Evolutionary conservation across 768 basidiomycete species (phyloP).

Genomic region (Arthromyces matolae): DNA sequence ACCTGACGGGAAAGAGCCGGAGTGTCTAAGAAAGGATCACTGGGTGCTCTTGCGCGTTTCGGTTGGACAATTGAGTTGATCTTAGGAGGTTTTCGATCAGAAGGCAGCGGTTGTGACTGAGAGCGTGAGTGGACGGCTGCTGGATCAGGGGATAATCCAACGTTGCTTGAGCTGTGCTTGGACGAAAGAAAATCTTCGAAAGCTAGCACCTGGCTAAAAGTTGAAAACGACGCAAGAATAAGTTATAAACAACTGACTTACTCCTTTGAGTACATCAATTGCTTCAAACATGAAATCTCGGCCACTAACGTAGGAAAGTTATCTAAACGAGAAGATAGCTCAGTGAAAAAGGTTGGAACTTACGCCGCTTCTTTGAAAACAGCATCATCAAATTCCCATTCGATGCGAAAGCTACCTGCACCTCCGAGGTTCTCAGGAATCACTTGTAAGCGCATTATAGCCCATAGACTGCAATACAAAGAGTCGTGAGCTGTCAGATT

Average conservation of each 20-base stretch:
- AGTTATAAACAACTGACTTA: constrained; percentile 38
- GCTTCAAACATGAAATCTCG: constrained; percentile 95
- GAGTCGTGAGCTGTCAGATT: background rate
- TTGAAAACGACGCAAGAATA: constrained; percentile 10
- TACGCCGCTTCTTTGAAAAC: constrained; percentile 93
- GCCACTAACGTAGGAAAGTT: constrained; percentile 53
- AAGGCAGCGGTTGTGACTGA: constrained; percentile 51
- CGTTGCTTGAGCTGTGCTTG: constrained; percentile 30
- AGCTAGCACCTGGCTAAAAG: constrained; percentile 41
- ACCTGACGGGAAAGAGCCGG: constrained; percentile 54
- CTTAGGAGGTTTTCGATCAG: constrained; percentile 38
- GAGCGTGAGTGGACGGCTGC: constrained; percentile 48
- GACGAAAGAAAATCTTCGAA: constrained; percentile 66
- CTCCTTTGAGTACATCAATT: constrained; percentile 86
- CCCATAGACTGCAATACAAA: constrained; percentile 57
- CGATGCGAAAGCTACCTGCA: constrained; percentile 65
- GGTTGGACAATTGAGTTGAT: constrained; percentile 42
- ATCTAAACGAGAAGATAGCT: constrained; percentile 15
- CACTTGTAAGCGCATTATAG: constrained; percentile 74
- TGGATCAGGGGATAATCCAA: constrained; percentile 33
- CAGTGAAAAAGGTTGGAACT: constrained; percentile 32
- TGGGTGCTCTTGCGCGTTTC: constrained; percentile 70
- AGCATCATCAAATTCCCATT: constrained; percentile 93
- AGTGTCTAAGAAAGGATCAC: constrained; percentile 78
- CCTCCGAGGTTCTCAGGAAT: constrained; percentile 80